phyloP scores from a whole-genome alignment of 2,329 filamentous ascomycete genomes.

The Aotearoamyces nothofagi region DNA sequence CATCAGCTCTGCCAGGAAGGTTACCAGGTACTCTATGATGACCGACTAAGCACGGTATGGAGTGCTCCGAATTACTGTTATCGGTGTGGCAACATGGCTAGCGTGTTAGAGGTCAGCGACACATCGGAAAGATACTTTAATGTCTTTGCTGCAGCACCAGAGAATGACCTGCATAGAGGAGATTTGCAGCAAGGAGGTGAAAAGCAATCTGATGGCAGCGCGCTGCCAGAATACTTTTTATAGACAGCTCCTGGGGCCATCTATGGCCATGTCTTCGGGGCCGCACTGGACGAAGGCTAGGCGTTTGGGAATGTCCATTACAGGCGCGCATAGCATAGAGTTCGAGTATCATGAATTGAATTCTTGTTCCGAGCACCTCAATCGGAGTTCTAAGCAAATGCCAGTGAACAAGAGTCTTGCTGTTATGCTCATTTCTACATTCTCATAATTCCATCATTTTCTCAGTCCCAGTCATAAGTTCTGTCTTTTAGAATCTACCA shows the following conservation, averaged over 20 bases:
- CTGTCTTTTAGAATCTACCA: conserved; percentile 41
- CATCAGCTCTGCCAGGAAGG: conserved; percentile 98
- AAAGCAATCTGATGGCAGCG: conserved; percentile 46
- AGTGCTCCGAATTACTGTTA: conserved; percentile 80
- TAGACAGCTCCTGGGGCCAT: conserved; percentile 26
- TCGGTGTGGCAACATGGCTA: conserved; percentile 91
- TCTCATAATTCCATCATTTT: too few relatives aligned
- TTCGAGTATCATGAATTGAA: too few relatives aligned
- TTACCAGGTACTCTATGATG: conserved; percentile 92
- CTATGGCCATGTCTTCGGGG: too few relatives aligned
- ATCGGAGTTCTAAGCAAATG: too few relatives aligned
- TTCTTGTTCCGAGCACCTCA: too few relatives aligned
- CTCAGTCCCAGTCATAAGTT: neutral
- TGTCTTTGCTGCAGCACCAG: conserved; percentile 90
- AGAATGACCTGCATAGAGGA: conserved; percentile 85
- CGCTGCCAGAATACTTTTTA: conserved; percentile 59
- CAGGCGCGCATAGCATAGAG: too few relatives aligned
- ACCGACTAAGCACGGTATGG: conserved; percentile 91
- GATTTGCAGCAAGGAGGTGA: conserved; percentile 69
- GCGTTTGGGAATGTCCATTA: too few relatives aligned
- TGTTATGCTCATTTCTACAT: too few relatives aligned
- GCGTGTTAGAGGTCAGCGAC: conserved; percentile 90
- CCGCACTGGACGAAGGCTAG: too few relatives aligned
- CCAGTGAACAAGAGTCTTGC: too few relatives aligned
- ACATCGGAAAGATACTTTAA: conserved; percentile 92